Evolutionary conservation across 805 yeast genomes (phyloP).

Genomic region (Zygotorulaspora danielsina): DNA sequence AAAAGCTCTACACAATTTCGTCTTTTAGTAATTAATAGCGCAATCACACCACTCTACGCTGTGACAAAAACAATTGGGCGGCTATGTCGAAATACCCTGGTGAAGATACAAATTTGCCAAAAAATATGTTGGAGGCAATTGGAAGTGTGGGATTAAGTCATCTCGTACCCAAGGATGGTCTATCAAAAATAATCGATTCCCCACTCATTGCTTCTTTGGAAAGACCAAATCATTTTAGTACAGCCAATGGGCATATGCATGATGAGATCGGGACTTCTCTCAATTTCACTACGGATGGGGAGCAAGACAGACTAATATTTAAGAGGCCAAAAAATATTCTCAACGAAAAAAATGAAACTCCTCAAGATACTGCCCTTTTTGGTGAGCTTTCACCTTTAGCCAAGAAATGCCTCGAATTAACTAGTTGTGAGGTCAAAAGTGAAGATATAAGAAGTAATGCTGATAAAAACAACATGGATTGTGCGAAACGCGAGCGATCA

Average conservation of each 20-base stretch:
- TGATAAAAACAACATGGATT: neutral
- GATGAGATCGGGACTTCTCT: constrained; percentile 6
- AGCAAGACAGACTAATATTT: constrained; percentile 11
- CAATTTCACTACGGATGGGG: constrained; percentile 5
- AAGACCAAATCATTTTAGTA: neutral
- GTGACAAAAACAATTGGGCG: too few relatives aligned
- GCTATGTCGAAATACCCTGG: constrained; percentile 34
- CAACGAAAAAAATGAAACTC: neutral
- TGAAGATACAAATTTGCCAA: constrained; percentile 27
- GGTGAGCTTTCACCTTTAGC: constrained; percentile 28
- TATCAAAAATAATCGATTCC: constrained; percentile 17
- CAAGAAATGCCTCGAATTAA: constrained; percentile 11
- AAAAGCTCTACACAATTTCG: too few relatives aligned
- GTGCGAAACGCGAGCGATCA: constrained; percentile 8
- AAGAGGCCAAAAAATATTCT: constrained; percentile 18
- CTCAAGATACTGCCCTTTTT: constrained; percentile 9
- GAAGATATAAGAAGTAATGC: constrained; percentile 5
- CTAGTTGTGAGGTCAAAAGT: constrained; percentile 5
- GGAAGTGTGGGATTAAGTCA: constrained; percentile 26
- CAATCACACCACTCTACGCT: too few relatives aligned
- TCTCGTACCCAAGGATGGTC: constrained; percentile 30
- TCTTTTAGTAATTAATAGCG: too few relatives aligned
- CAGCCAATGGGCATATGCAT: constrained; percentile 3
- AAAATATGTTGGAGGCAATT: constrained; percentile 27
- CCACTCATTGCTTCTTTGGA: constrained; percentile 11